Base-by-base conservation (phyloP, 2,329 filamentous ascomycete species). In the Myrmaecium sp. region DNA sequence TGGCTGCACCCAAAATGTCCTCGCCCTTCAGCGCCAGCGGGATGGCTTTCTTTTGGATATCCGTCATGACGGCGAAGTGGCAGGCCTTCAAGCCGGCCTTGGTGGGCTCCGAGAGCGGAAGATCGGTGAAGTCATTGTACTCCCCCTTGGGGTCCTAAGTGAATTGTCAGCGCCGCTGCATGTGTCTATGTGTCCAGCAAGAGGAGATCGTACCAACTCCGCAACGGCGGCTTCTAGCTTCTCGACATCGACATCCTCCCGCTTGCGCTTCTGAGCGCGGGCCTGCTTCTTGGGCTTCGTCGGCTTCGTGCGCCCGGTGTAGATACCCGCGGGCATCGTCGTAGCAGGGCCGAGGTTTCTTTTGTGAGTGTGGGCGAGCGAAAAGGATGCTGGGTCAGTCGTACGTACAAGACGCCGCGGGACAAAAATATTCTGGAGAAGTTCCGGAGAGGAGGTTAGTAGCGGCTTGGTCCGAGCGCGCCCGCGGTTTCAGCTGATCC, bases 1-100 rank as follows among this genome's bases (percentile, higher is more conserved):
- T 94, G 21, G 89, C 89, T 4, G 89, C 89, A 21, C 84, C 89
- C 21, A 98, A 71, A 21, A 98, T 79, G 49, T 98, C 89, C 31
- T 62, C 61, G 30, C 81, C 80, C 51, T 91, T 79, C 35, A 98
- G 65, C 6, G 81, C 84, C 33, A 83, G 64, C 5, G 81, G 83
- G 32, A 98, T 76, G n/a, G 84, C 83, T 44, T 75, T 75, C 25
- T 76, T 67, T 57, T 98, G 89, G 41, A 98, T 80, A 37, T 93
- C 84, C 34, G 89, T 98, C 38, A 94, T 63, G 25, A 69, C 74
- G 44, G 84, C 79, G 59, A 86, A 98, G 51, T 95, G 83, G 8
- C 80, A 83, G 21, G 77, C 66, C 36, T 84, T 71, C 34, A 98
- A 69, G 27, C 89, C 89, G 12, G 66, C 66, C 17, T 69, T 60